Evolutionary conservation across 1,284 basidiomycete genomes (phyloP).

Genomic region (Pascua sp.): DNA sequence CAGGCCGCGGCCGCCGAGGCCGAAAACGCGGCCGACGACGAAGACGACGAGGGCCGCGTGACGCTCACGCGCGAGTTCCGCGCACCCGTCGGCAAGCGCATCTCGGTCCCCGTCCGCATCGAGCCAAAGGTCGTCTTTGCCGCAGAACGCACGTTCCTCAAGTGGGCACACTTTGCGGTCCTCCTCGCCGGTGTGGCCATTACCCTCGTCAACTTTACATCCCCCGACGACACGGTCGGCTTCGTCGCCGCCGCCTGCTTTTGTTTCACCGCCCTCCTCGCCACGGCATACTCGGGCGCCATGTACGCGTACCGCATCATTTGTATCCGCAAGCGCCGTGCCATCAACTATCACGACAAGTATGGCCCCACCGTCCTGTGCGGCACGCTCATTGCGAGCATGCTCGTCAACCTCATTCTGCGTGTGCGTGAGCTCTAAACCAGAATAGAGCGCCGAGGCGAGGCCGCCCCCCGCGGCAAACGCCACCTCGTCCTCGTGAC

Average conservation of each 20-base stretch:
- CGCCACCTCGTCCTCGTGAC: too few species aligned
- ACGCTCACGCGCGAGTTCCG: conserved; percentile 68
- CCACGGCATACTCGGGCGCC: conserved; percentile 81
- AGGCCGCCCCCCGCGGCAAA: too few species aligned
- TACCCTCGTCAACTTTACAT: conserved; percentile 81
- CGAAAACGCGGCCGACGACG: conserved; percentile 47
- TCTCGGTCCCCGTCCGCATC: conserved; percentile 86
- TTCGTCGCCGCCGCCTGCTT: conserved; percentile 82
- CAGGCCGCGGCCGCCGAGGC: conserved; percentile 59
- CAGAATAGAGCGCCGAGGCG: neutral
- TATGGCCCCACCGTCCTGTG: conserved; percentile 79
- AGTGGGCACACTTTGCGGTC: conserved; percentile 92
- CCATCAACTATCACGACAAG: conserved; percentile 76
- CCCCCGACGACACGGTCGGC: conserved; percentile 69
- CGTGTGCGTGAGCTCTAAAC: conserved; percentile 44
- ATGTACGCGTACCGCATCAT: conserved; percentile 84
- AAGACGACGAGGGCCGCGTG: conserved; percentile 26
- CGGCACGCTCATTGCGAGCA: conserved; percentile 63
- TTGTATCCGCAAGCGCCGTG: conserved; percentile 68
- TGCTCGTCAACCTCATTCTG: conserved; percentile 68
- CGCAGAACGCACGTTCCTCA: conserved; percentile 64
- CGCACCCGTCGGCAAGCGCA: conserved; percentile 79
- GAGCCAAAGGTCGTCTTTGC: conserved; percentile 96
- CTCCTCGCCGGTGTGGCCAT: conserved; percentile 86
- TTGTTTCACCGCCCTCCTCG: conserved; percentile 80